phyloP scores from a whole-genome alignment of 306 rosid genomes.

The Quercus robur region DNA sequence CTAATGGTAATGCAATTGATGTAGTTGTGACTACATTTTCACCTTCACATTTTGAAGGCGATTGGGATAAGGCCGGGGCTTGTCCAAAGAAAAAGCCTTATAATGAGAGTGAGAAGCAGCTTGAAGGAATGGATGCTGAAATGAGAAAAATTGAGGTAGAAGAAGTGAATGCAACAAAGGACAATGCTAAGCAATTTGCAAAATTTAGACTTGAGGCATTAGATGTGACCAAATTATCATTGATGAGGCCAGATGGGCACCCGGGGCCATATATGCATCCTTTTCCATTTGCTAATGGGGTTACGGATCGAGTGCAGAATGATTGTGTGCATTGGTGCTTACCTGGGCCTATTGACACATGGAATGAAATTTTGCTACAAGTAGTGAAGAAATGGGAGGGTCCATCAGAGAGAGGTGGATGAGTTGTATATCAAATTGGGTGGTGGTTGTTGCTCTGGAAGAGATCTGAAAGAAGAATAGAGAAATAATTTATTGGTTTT shows the following conservation, averaged over 20 bases:
- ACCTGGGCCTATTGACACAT: constrained; percentile 88
- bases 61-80: constrained; percentile 88
- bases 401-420: constrained; percentile 8
- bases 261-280: constrained; percentile 92
- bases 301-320: constrained; percentile 64
- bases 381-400: constrained; percentile 54
- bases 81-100: constrained; percentile 69
- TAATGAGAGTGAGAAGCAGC: constrained; percentile 43
- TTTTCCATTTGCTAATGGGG: constrained; percentile 64
- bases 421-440: constrained; percentile 14
- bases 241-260: constrained; percentile 89
- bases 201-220: constrained; percentile 54
- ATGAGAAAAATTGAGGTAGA: constrained; percentile 66
- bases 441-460: constrained; percentile 18
- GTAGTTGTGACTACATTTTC: constrained; percentile 78
- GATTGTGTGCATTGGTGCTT: constrained; percentile 98
- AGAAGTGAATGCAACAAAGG: constrained; percentile 66
- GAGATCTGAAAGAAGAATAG: constrained; percentile 2
- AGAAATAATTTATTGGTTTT: constrained; percentile 9
- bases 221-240: constrained; percentile 64
- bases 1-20: constrained; percentile 27
- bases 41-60: constrained; percentile 89
- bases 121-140: constrained; percentile 82
- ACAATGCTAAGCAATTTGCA: constrained; percentile 19
- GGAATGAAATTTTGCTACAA: constrained; percentile 79